Evolutionary conservation across 164 flowering plant genomes (phyloP).

Genomic region (Annona cherimola): DNA sequence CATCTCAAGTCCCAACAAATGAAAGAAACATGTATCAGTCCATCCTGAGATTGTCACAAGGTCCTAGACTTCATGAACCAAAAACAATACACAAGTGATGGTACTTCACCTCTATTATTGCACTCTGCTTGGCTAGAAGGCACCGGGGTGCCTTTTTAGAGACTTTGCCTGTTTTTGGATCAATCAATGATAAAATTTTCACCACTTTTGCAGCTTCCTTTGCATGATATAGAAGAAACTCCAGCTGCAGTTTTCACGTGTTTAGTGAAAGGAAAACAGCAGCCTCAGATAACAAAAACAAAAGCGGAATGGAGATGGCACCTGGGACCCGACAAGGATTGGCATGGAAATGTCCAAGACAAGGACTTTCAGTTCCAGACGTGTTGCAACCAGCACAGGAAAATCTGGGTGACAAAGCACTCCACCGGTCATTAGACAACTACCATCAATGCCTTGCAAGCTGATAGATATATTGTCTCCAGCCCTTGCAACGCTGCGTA

Average conservation of each 20-base stretch:
- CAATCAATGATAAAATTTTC: conserved; percentile 63
- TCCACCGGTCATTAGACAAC: conserved; percentile 59
- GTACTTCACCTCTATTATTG: conserved; percentile 64
- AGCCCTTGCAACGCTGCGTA: conserved; percentile 68
- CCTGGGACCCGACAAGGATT: conserved; percentile 82
- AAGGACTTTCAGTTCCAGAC: conserved; percentile 81
- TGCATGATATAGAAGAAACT: conserved; percentile 81
- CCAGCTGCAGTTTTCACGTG: conserved; percentile 48
- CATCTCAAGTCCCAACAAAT: too few species aligned
- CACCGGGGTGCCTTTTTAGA: conserved; percentile 75
- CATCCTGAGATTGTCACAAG: background rate
- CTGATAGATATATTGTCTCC: conserved; percentile 80
- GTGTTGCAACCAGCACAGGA: conserved; percentile 62
- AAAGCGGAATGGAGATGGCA: conserved; percentile 10
- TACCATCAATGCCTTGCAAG: conserved; percentile 71
- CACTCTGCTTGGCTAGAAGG: conserved; percentile 75
- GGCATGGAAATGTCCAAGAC: conserved; percentile 65
- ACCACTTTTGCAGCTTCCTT: conserved; percentile 79
- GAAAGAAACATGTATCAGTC: background rate
- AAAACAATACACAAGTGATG: background rate
- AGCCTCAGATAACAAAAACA: background rate
- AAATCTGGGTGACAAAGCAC: conserved; percentile 96
- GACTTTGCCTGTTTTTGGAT: conserved; percentile 75
- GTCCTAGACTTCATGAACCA: background rate
- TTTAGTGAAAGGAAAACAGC: background rate